Evolutionary conservation across 805 yeast genomes (phyloP), one percentile per base, ranked within the genome.

Genomic region (Kazachstania taianensis): DNA sequence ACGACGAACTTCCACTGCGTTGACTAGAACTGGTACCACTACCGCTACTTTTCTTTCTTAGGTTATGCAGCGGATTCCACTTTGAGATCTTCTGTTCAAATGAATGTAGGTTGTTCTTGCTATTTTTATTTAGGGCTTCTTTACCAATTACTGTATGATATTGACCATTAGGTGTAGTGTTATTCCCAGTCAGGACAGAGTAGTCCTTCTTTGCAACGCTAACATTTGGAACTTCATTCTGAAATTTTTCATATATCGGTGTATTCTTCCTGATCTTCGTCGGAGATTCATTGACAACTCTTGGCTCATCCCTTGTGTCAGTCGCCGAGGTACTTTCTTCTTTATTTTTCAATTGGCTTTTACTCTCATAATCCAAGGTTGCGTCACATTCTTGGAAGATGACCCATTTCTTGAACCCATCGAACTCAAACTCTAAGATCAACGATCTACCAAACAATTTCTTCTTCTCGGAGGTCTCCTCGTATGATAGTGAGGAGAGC

Each of bases 401-500:
- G 18, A 81, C 70, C 92, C 92, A 82, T 56, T 81, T 81, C 48
- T 70, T 81, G 48, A 66, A 85, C 22, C 77, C 87, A 44, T 76
- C 77, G 44, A 81, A 67, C 30, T 82, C 84, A 30, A 83, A 84
- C 47, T 85, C 95, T 35, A 83, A 72, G 5, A 85, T 83, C 38
- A 83, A 66, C 0, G 94, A 77, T 44, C 92, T 70, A 7, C 95
- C 95, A 62, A 85, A 85, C 2, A 78, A 56, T 22, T 70, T 69
- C 54, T 81, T 81, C 46, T 75, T 75, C 17, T 64, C 57, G 22
- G 69, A 65, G 0, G 85, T 73, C 50, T 82, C 81, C 52, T 85
- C 95, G 22, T 76, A 68, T 0, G 83, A 83, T 17, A 84, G 53
- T 2, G 85, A 71, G 1, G 86, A 74, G 50, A 84, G 64, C 95